phyloP scores from a whole-genome alignment of 768 basidiomycete genomes.

The Boletus rubropictus region DNA sequence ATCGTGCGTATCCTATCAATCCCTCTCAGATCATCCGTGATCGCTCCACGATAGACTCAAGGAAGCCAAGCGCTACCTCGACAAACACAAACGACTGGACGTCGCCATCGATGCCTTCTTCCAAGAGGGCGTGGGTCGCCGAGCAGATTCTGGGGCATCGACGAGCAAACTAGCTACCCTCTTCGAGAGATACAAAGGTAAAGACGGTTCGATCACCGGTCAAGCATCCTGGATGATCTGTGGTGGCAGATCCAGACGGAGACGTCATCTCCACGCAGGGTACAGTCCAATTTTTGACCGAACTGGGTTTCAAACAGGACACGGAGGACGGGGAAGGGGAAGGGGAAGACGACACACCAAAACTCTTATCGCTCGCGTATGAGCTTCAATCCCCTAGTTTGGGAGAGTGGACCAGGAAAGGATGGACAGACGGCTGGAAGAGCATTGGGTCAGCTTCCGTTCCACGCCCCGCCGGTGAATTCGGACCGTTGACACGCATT shows the following conservation, averaged over 20 bases:
- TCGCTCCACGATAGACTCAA: constrained; percentile 26
- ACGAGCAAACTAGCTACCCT: constrained; percentile 49
- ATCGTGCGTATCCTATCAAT: constrained; percentile 44
- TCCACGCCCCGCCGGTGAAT: not conserved
- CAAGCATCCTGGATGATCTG: not conserved
- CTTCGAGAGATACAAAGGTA: constrained; percentile 70
- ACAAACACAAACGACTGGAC: constrained; percentile 66
- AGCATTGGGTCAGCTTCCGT: constrained; percentile 48
- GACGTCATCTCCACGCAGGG: constrained; percentile 73
- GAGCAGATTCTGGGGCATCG: constrained; percentile 32
- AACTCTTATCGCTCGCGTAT: constrained; percentile 70
- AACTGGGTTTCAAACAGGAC: constrained; percentile 24
- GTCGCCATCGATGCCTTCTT: constrained; percentile 71
- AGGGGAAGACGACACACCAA: constrained; percentile 73
- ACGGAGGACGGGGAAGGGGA: constrained; percentile 50
- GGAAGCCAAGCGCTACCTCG: constrained; percentile 65
- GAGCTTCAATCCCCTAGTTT: constrained; percentile 72
- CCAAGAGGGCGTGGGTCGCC: constrained; percentile 35
- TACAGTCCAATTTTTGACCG: constrained; percentile 63
- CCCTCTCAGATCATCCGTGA: not conserved
- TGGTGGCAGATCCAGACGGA: constrained; percentile 46
- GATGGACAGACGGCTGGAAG: constrained; percentile 83
- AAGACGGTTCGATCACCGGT: constrained; percentile 3
- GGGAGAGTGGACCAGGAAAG: constrained; percentile 63
- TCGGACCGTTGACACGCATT: constrained; percentile 2